phyloP scores from a whole-genome alignment of 1,139 yeast genomes.

The Geotrichum bryndzae region DNA sequence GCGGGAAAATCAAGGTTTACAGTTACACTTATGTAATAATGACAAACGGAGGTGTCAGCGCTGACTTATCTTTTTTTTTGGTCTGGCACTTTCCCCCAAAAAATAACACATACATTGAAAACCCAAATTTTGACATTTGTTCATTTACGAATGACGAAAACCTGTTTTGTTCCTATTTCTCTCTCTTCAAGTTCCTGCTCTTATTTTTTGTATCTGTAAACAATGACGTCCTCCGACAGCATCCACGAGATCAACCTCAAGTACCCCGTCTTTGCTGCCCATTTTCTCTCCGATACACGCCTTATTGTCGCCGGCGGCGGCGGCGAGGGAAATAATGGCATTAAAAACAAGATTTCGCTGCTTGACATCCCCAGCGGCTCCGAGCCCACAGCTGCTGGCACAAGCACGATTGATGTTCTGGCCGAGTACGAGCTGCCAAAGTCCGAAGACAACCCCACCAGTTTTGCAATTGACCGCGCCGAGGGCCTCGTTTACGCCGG shows the following conservation, averaged over 20 bases:
- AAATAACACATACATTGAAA: not conserved
- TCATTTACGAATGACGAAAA: not conserved
- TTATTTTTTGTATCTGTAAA: not conserved
- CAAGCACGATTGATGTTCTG: constrained; percentile 17
- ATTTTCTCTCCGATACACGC: constrained; percentile 56
- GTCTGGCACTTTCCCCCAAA: too few relatives aligned
- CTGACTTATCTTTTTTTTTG: not conserved
- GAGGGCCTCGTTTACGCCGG: constrained; percentile 15
- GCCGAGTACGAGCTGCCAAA: constrained; percentile 24
- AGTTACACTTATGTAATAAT: not conserved
- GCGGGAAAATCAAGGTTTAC: not conserved
- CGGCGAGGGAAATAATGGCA: constrained; percentile 85
- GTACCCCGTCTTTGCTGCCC: constrained; percentile 77
- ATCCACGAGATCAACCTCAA: constrained; percentile 45
- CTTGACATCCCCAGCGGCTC: constrained; percentile 13
- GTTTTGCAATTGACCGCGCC: constrained; percentile 26
- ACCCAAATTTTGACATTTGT: not conserved
- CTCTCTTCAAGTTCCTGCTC: not conserved
- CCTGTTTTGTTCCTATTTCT: not conserved
- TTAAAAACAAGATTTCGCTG: constrained; percentile 62
- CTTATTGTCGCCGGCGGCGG: constrained; percentile 88
- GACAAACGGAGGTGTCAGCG: not conserved
- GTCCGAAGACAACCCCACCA: constrained; percentile 35
- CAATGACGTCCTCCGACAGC: not conserved
- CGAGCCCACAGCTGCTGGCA: constrained; percentile 1